A percentile compares a stretch with the other conserved stretches of the same genome.
phyloP scores from a whole-genome alignment of 2,329 filamentous ascomycete species.

The Calonectria montana region DNA sequence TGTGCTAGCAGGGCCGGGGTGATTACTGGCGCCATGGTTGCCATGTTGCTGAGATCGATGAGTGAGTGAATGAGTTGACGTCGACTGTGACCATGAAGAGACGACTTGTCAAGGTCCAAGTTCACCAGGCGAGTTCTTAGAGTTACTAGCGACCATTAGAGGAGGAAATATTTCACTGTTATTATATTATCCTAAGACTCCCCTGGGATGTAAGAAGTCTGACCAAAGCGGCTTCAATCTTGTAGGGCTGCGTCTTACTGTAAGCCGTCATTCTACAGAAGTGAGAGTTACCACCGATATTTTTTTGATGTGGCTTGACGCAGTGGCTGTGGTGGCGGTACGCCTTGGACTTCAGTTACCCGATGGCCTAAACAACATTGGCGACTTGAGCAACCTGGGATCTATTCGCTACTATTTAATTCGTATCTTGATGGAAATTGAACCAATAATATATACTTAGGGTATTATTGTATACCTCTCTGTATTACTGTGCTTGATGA shows the following conservation, averaged over 20 bases:
- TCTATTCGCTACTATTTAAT: too few relatives aligned
- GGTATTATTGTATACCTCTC: too few relatives aligned
- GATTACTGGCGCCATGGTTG: constrained; percentile 29
- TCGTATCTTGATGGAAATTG: too few relatives aligned
- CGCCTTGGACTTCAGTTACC: neutral
- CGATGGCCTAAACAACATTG: neutral
- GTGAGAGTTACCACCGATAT: neutral
- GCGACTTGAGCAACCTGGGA: neutral
- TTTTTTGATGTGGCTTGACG: neutral
- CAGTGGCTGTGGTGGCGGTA: neutral
- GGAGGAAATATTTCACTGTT: too few relatives aligned
- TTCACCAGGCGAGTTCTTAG: neutral
- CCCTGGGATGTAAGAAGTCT: neutral
- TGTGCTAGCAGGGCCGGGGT: constrained; percentile 35
- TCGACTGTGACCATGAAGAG: neutral
- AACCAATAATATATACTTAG: too few relatives aligned
- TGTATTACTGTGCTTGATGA: too few relatives aligned
- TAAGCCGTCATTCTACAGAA: neutral
- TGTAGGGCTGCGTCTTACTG: constrained; percentile 1
- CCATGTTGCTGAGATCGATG: constrained; percentile 15
- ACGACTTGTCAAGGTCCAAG: neutral
- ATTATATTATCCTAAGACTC: neutral
- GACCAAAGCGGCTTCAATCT: neutral
- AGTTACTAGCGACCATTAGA: neutral
- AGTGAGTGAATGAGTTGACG: neutral